Conservation (phyloP, 306 rosid genomes). For the Albizia julibrissin region DNA sequence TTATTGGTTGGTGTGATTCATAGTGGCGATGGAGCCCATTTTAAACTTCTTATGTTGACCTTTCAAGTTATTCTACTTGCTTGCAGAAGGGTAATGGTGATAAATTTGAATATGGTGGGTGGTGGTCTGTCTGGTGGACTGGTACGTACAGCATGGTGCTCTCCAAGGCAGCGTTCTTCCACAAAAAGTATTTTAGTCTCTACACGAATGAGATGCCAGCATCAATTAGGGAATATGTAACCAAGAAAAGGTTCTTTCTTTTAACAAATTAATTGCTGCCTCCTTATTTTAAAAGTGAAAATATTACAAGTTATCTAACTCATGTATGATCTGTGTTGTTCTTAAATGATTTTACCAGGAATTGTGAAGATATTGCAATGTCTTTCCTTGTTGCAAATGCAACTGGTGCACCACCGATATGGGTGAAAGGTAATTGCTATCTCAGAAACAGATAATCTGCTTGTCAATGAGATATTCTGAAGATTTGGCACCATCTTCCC, state of each 20-base stretch:
- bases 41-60: background rate
- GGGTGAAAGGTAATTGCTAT: constrained; percentile 82
- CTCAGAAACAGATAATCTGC: background rate
- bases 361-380: constrained; percentile 99
- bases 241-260: constrained; percentile 69
- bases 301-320: background rate
- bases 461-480: background rate
- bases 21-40: constrained; percentile 4
- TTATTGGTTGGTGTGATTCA: background rate
- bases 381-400: constrained; percentile 94
- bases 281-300: background rate
- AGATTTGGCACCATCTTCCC: background rate
- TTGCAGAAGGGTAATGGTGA: constrained; percentile 56
- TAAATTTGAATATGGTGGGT: constrained; percentile 75
- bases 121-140: constrained; percentile 99
- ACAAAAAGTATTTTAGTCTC: constrained; percentile 77
- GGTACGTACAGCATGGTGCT: constrained; percentile 96
- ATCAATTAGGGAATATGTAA: constrained; percentile 71
- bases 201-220: constrained; percentile 87
- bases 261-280: background rate
- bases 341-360: constrained; percentile 60
- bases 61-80: constrained; percentile 31
- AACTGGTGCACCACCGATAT: constrained; percentile 90
- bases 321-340: constrained; percentile 7
- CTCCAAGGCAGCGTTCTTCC: constrained; percentile 97